These are phyloP conservation scores for Phytophthora podocarpi DNA, from an alignment of 352 stramenopile genomes.

Conservation along the genomic window DNA sequence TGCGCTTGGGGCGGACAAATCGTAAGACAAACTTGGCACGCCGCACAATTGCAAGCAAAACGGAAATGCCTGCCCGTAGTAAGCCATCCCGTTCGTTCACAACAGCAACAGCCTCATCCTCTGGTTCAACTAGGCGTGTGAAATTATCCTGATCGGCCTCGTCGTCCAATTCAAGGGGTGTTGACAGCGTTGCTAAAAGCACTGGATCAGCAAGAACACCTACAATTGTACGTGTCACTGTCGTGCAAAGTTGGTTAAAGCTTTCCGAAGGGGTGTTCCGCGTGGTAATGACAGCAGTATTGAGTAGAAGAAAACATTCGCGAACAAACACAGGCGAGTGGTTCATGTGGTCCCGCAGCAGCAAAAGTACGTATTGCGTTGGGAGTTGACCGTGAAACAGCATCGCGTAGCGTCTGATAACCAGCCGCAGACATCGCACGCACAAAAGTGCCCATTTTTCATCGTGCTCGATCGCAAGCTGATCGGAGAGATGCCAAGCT, in stretches of 20 bases:
- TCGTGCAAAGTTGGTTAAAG: slow-evolving; percentile 59
- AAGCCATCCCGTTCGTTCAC: slow-evolving; percentile 70
- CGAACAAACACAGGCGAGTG: slow-evolving; percentile 67
- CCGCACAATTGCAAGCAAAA: slow-evolving; percentile 72
- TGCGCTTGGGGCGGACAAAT: slow-evolving; percentile 66
- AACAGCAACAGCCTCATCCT: slow-evolving; percentile 65
- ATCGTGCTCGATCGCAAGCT: slow-evolving; percentile 66
- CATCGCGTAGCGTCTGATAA: slow-evolving; percentile 82
- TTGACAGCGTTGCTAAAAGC: slow-evolving; percentile 58
- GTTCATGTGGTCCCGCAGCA: slow-evolving; percentile 62
- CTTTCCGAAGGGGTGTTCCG: slow-evolving; percentile 65
- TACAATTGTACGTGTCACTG: slow-evolving; percentile 55
- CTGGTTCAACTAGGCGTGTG: slow-evolving; percentile 38
- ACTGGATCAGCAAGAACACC: slow-evolving; percentile 62
- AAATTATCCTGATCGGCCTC: slow-evolving; percentile 38
- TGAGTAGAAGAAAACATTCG: slow-evolving; percentile 79
- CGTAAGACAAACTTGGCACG: slow-evolving; percentile 75
- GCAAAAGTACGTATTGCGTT: slow-evolving; percentile 44
- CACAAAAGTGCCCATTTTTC: slow-evolving; percentile 63
- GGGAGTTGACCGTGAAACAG: slow-evolving; percentile 79
- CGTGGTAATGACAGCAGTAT: slow-evolving; percentile 74
- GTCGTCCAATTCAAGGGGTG: slow-evolving; percentile 19
- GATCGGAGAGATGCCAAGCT: slow-evolving; percentile 82
- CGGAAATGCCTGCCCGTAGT: slow-evolving; percentile 66
- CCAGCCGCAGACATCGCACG: slow-evolving; percentile 67